Base-by-base conservation (phyloP, 306 rosid species). In the Arachis hypogaea region DNA sequence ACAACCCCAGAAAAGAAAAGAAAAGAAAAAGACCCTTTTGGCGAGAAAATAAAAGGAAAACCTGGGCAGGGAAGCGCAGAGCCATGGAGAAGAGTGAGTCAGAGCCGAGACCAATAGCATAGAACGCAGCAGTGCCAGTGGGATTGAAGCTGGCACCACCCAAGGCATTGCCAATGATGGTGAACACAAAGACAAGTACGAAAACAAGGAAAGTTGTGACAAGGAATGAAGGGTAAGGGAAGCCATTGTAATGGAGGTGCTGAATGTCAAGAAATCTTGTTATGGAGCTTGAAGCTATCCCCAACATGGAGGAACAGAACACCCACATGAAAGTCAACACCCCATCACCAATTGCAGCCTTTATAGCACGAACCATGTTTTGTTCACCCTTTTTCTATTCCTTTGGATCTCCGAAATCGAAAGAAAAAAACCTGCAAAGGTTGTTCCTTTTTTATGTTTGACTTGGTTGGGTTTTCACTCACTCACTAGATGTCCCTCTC, bases 141-240 rank as follows among this genome's bases (percentile, higher is more conserved):
- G 98, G 98, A 73, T 93, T 93, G 85, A 93, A 93, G 90, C 96
- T 93, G 60, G 96, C 98, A 1, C 98, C 98, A 68, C 96, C 98
- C 77, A 93, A 58, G 45, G 81, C 77, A 66, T 66, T 80, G 6
- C 91, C 96, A 30, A 93, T 61, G 11, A 82, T 3, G 65, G 81
- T 82, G 71, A 93, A 93, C 29, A 86, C 16, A 5, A 88, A 78
- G 46, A 90, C 93, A 12, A 93, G 87, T 5, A 84, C 0, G 72
- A 93, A 93, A 5, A 93, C 82, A 6, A 90, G 85, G 29, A 33
- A 9, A 47, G 88, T 88, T 50, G 88, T 88, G 76, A 93, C 81
- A 10, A 83, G 42, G 7, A 93, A 62, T 6, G 98, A 79, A 61
- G 88, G 81, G 82, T 83, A 84, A 7, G 78, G 61, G 12, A 86